Evolutionary conservation across 768 basidiomycete species (phyloP).

Genomic region (Dentipellis sp.): DNA sequence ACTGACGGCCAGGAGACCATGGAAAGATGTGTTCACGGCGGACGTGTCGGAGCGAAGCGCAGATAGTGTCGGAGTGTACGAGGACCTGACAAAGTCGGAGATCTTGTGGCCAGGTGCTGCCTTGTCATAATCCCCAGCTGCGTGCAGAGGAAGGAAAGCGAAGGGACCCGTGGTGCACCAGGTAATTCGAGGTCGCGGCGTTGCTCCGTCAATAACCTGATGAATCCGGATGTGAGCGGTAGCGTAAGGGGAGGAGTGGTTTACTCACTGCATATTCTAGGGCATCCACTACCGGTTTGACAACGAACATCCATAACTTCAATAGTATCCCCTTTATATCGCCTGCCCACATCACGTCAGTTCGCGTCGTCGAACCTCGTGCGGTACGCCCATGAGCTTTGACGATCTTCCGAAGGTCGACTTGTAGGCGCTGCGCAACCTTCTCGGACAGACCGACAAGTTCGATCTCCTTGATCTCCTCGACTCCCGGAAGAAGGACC

Average conservation of each 20-base stretch:
- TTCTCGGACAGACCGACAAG: not conserved
- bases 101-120: not conserved
- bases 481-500: not conserved
- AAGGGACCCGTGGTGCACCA: slow-evolving; percentile 7
- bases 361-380: not conserved
- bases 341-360: not conserved
- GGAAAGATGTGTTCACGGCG: not conserved
- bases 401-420: not conserved
- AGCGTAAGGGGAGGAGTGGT: not conserved
- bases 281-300: not conserved
- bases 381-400: not conserved
- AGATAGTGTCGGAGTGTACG: not conserved
- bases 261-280: not conserved
- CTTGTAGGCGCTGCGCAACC: not conserved
- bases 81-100: not conserved
- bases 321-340: not conserved
- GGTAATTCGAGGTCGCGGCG: not conserved
- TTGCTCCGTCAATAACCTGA: not conserved
- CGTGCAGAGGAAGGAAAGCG: slow-evolving; percentile 5
- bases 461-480: not conserved
- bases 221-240: not conserved
- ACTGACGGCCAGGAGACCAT: not conserved
- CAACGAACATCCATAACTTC: not conserved
- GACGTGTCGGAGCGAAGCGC: not conserved
- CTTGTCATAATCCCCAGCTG: not conserved